Base-by-base conservation (phyloP, 352 stramenopile species). In the Nothophytophthora sp. region DNA sequence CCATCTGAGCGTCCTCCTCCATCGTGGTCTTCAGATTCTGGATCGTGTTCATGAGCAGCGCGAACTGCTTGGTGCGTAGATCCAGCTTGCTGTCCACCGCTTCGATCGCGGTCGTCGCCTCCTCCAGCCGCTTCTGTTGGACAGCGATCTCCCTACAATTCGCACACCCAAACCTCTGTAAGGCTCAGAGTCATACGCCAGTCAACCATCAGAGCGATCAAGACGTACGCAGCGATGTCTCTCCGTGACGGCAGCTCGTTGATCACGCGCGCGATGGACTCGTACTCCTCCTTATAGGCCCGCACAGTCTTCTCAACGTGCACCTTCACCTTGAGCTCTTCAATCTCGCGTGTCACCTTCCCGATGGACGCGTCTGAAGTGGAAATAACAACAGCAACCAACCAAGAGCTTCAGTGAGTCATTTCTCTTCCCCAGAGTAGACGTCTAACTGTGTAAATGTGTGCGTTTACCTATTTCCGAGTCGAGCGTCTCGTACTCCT, bases 261-360 rank as follows among this genome's bases (percentile, higher is more conserved):
- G 56, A 96, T 77, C 3, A 92, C 78, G 13, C 81, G 63, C 28
- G 86, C 83, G 42, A 91, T 84, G 15, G 80, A 89, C 56, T 96
- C 86, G 63, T 96, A 96, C 55, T 94, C 86, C 54, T 96, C 82
- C 52, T 96, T 96, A 61, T 94, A 94, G 24, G 74, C 75, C 7
- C 83, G 78, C 16, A 94, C 65, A 0, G 65, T 82, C 55, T 84
- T 88, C 48, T 96, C 83, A 20, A 81, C 69, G 33, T 81, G 74
- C 43, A 96, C 78, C 24, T 86, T 84, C 11, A 55, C 47, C 64
- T 92, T 90, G 36, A 96, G 77, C 39, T 83, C 54, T 40, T 93
- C 73, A 32, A 96, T 96, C 55, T 94, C 81, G 24, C 57, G 63
- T 5, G 70, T 60, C 19, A 83, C 82, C 32, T 80, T 83, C 24